These are phyloP conservation scores for Solanum chaucha DNA, from an alignment of 257 asterid species.

Conservation along the genomic window DNA sequence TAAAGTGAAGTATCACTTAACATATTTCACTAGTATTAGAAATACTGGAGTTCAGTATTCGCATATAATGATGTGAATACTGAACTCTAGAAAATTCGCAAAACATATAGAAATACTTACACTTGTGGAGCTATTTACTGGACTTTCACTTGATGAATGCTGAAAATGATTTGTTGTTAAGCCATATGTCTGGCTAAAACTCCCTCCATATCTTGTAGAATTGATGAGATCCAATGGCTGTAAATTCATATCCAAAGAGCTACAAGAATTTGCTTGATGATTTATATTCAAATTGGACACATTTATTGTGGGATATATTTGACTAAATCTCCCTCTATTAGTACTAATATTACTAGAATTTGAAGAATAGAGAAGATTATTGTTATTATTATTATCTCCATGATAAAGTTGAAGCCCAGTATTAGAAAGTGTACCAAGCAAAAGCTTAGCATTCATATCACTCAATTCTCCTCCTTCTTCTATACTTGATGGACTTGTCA, in stretches of 20 bases:
- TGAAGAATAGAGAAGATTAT: constrained; percentile 13
- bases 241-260: constrained; percentile 38
- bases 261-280: constrained; percentile 11
- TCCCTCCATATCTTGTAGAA: constrained; percentile 39
- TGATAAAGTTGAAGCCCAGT: constrained; percentile 9
- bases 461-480: constrained; percentile 15
- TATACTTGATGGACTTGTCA: constrained; percentile 22
- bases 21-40: background rate
- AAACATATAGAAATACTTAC: constrained; percentile 17
- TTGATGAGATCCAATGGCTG: constrained; percentile 66
- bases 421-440: constrained; percentile 36
- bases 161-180: constrained; percentile 28
- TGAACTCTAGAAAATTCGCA: background rate
- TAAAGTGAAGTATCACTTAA: background rate
- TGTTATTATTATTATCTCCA: background rate
- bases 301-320: constrained; percentile 43
- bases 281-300: constrained; percentile 24
- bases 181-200: constrained; percentile 13
- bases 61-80: background rate
- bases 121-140: constrained; percentile 26
- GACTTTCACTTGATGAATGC: constrained; percentile 21
- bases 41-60: background rate
- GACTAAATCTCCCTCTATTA: constrained; percentile 26
- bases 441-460: constrained; percentile 22
- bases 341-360: background rate